phyloP scores from a whole-genome alignment of 2,329 filamentous ascomycete species.

The Sclerotinia trifoliorum region DNA sequence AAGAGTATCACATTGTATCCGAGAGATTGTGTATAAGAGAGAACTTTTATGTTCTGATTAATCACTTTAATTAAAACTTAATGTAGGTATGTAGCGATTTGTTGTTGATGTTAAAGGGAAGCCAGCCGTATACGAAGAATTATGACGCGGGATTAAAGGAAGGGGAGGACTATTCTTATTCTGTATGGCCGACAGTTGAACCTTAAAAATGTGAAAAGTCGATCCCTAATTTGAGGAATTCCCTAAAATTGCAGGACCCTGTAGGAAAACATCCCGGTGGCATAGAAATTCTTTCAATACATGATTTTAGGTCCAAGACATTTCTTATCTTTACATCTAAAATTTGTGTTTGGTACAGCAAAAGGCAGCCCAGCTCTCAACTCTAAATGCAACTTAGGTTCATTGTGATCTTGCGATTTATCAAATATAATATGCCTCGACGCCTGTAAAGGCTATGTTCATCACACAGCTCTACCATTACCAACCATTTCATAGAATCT shows the following conservation, averaged over 20 bases:
- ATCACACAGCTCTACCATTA: conserved; percentile 13
- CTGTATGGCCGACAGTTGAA: not conserved
- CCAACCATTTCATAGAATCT: not conserved
- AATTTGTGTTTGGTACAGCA: not conserved
- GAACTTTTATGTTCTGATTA: not conserved
- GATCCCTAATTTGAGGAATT: not conserved
- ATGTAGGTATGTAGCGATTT: conserved; percentile 8
- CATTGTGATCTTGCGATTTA: not conserved
- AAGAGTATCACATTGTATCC: conserved; percentile 24
- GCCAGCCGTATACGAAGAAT: not conserved
- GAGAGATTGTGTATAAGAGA: not conserved
- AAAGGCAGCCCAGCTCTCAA: not conserved
- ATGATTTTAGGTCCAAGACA: not conserved
- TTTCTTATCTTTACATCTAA: not conserved
- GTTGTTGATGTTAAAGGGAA: conserved; percentile 10
- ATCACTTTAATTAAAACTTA: not conserved
- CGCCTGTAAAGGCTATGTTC: not conserved
- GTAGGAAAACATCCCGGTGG: not conserved
- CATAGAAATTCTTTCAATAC: not conserved
- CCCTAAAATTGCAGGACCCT: not conserved
- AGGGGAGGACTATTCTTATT: conserved; percentile 4
- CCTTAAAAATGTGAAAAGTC: conserved; percentile 4
- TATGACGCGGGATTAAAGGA: conserved; percentile 12
- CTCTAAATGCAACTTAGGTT: not conserved
- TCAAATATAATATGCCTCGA: conserved; percentile 13